Base-by-base conservation (phyloP, 371 early-diverging fungal species). In the Capniomyces stellatus region DNA sequence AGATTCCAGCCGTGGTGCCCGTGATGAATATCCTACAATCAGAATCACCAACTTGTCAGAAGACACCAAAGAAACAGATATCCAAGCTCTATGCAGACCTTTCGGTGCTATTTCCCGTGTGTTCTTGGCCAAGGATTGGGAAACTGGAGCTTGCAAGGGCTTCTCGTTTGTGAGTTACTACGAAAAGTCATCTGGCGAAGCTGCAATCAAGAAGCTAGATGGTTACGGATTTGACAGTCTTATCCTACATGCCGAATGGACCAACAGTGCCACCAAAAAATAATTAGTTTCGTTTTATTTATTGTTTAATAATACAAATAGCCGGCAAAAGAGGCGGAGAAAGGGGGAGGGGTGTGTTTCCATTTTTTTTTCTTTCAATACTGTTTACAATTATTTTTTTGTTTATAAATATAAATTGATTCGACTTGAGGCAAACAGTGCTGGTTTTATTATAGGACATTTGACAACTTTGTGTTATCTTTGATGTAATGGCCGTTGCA, bases 1-100 rank as follows among this genome's bases (percentile, higher is more conserved):
- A 2, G 46, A 70, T 57, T 62, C 73, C 42, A 62, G 72, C 64
- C 76, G 77, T 59, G 69, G 69, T 50, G 69, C 72, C 62, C 77
- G 88, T 51, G 89, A 89, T 65, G 92, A 92, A 47, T 66, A 74
- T 62, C 77, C 81, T 43, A 89, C 92, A 21, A 72, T 96, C 30
- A 88, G 96, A 66, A 87, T 96, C 55, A 87, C 92, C 51, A 96
- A 96, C 71, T 73, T 96, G 70, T 92, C 93, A 31, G 94, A 91
- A 69, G 89, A 92, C 58, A 81, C 82, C 23, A 79, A 80, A 30
- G 92, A 96, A 54, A 71, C 67, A 44, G 96, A 96, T 67, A 76
- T 96, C 49, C 74, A 81, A 61, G 91, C 89, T 42, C 75, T 96
- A 51, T 85, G 91, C 75, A 71, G 73, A 49, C 78, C 83, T 28